Percentiles rank a stretch among this genome's conserved stretches.
phyloP scores from a whole-genome alignment of 1,284 basidiomycete genomes.

The Cutaneotrichosporon mucoides region DNA sequence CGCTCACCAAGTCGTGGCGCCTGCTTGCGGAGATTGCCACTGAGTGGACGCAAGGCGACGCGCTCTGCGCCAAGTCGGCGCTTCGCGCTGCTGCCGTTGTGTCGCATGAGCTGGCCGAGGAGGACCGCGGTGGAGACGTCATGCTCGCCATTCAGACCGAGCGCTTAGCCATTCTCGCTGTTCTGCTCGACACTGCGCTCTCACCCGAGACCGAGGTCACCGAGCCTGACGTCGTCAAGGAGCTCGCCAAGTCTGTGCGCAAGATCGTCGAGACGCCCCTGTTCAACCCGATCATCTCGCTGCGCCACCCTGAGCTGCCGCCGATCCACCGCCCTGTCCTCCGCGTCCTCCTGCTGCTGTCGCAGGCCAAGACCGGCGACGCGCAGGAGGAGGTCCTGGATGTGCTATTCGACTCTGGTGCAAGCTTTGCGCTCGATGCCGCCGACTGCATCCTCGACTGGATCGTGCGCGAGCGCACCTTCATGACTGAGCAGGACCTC shows the following conservation, averaged over 20 bases:
- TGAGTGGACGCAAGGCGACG: conserved; percentile 62
- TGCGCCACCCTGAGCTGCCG: conserved; percentile 64
- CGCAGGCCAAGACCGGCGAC: conserved; percentile 14
- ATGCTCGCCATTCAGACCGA: conserved; percentile 76
- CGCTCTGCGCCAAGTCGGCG: conserved; percentile 56
- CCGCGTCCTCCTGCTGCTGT: conserved; percentile 71
- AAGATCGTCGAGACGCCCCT: conserved; percentile 66
- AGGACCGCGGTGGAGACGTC: conserved; percentile 73
- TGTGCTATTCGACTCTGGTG: conserved; percentile 30
- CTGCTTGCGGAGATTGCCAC: conserved; percentile 63
- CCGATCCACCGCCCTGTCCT: conserved; percentile 77
- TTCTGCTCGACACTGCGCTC: conserved; percentile 65
- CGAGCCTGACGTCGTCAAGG: conserved; percentile 36
- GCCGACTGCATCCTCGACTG: conserved; percentile 39
- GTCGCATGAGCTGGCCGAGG: conserved; percentile 63
- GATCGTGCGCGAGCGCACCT: conserved; percentile 17
- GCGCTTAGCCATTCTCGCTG: conserved; percentile 67
- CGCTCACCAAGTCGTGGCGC: conserved; percentile 73
- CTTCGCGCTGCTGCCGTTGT: conserved; percentile 62
- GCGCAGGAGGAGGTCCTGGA: conserved; percentile 18
- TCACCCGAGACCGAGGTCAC: conserved; percentile 57
- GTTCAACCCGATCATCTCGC: conserved; percentile 69
- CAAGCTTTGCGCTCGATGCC: conserved; percentile 35
- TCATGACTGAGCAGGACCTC: conserved; percentile 24
- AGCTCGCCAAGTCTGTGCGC: conserved; percentile 62